Evolutionary conservation across 176 grass and related monocot species (phyloP), one percentile per base, ranked within the genome.

Genomic region (Poa annua): DNA sequence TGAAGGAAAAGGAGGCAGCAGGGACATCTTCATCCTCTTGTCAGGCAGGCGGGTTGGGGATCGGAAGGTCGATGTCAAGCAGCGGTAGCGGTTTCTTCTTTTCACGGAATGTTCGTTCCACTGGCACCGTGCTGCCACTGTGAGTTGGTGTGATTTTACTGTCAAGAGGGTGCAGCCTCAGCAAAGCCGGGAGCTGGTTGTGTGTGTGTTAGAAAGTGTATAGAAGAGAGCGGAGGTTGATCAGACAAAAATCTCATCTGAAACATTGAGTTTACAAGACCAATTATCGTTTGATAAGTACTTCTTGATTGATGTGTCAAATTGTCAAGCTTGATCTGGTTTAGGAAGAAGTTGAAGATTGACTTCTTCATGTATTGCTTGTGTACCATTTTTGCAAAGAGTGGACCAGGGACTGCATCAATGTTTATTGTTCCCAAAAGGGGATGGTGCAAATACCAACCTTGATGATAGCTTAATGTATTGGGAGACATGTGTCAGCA

Each of bases 1-100:
- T 52, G 51, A 84, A 80, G 69, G 88, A 75, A 57, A 83, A 80
- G 88, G 80, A 80, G 19, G 60, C 75, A 67, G 24, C 57, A 61
- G 60, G 68, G 49, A 41, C 56, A 0, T 73, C 88, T 76, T 87
- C 84, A 5, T 84, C 88, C 19, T 90, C 88, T 44, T 83, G 84
- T 61, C 88, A 90, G 33, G 6, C 80, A 68, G 68, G 80, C 32
- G 49, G 52, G 75, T 51, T 80, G 50, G 26, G 71, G 75, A 84
- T 87, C 53, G 84, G 88, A 42, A 87, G 88, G 61, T 90, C 88
- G 3, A 86, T 90, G 84, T 90, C 88, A 78, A 90, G 84, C 84
- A 76, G 75, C 69, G 88, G 88, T 1, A 75, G 36, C 68, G 88
- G 84, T 20, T 87, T 83, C 56, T 83, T 90, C 80, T 90, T 90